phyloP scores from a whole-genome alignment of 768 basidiomycete genomes.

The Sistotremastrum niveocremeum region DNA sequence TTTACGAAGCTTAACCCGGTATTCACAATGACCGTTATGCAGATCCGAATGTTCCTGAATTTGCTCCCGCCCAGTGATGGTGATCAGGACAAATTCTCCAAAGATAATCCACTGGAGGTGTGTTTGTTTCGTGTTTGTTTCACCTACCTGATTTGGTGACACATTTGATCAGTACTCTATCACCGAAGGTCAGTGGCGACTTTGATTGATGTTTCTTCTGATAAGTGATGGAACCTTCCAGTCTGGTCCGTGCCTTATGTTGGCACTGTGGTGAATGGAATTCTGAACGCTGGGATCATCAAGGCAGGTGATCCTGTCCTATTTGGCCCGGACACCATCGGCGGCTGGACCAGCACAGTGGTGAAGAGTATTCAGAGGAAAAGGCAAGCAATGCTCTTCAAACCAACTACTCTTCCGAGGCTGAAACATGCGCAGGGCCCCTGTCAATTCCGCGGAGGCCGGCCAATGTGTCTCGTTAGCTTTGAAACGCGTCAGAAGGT shows the following conservation, averaged over 20 bases:
- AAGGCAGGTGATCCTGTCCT: slow-evolving; percentile 73
- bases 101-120: slow-evolving; percentile 72
- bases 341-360: slow-evolving; percentile 66
- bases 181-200: slow-evolving; percentile 35
- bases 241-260: slow-evolving; percentile 83
- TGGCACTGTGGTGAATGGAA: slow-evolving; percentile 75
- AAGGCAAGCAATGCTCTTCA: slow-evolving; percentile 29
- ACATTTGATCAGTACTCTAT: slow-evolving; percentile 48
- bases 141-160: slow-evolving; percentile 1
- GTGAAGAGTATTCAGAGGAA: slow-evolving; percentile 94
- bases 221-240: neutral
- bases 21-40: slow-evolving; percentile 1
- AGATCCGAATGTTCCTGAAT: slow-evolving; percentile 86
- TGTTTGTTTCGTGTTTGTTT: neutral
- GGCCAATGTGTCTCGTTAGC: slow-evolving; percentile 94
- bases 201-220: slow-evolving; percentile 5
- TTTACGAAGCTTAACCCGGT: neutral
- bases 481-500: slow-evolving; percentile 73
- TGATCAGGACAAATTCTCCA: slow-evolving; percentile 67
- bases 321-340: slow-evolving; percentile 87
- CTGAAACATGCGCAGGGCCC: slow-evolving; percentile 34
- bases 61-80: slow-evolving; percentile 78
- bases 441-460: slow-evolving; percentile 77
- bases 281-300: slow-evolving; percentile 60
- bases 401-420: neutral